Evolutionary conservation across 2,329 filamentous ascomycete genomes (phyloP).

Genomic region (Huntiella omanensis): DNA sequence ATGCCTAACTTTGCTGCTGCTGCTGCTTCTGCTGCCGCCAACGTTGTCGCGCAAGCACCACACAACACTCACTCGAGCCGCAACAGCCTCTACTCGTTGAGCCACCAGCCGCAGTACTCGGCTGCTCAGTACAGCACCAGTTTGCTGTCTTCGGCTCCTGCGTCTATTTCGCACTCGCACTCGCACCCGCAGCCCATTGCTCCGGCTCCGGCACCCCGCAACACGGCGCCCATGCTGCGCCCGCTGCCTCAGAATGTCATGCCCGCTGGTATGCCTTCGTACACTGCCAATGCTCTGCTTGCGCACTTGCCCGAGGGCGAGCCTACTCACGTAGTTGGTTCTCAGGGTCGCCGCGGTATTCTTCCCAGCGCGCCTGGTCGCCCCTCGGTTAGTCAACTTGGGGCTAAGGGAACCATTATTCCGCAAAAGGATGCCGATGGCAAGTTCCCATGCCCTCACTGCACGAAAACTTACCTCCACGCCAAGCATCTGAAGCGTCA

Average conservation of each 20-base stretch:
- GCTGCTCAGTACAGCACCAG: constrained; percentile 35
- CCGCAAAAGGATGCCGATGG: constrained; percentile 92
- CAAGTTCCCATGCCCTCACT: constrained; percentile 95
- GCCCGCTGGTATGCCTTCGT: constrained; percentile 29
- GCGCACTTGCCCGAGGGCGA: constrained; percentile 36
- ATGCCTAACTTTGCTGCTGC: constrained; percentile 11
- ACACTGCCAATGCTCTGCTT: constrained; percentile 35
- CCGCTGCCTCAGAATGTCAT: constrained; percentile 53
- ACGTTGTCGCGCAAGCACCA: constrained; percentile 7
- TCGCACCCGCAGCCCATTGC: constrained; percentile 61
- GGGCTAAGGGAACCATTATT: constrained; percentile 63
- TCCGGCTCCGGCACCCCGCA: constrained; percentile 43
- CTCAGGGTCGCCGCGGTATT: constrained; percentile 80
- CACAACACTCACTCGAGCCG: constrained; percentile 30
- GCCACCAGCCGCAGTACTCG: constrained; percentile 30
- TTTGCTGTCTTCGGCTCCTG: constrained; percentile 39
- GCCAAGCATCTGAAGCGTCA: constrained; percentile 96
- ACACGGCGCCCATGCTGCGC: constrained; percentile 40
- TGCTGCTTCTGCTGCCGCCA: constrained; percentile 7
- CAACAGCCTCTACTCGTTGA: constrained; percentile 33
- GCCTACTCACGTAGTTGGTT: constrained; percentile 84
- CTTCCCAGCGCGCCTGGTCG: constrained; percentile 78
- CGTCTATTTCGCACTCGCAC: constrained; percentile 40
- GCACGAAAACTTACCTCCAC: constrained; percentile 94
- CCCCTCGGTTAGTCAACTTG: constrained; percentile 46